Evolutionary conservation across 2,329 filamentous ascomycete genomes (phyloP).

Genomic region (Parafenestella ontariensis): DNA sequence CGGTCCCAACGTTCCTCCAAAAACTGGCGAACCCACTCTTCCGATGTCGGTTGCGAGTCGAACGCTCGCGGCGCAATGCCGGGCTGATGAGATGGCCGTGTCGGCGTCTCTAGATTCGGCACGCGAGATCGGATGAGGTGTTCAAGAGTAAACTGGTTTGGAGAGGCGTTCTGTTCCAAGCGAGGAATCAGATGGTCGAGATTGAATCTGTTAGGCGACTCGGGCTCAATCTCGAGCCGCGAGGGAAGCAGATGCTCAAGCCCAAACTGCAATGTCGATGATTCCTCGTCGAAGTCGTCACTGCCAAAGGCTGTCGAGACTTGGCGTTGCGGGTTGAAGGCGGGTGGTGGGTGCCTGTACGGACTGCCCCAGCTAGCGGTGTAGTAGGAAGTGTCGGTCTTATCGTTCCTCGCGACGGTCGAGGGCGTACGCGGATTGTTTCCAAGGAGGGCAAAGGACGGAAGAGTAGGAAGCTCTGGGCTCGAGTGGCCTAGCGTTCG

Average conservation of each 20-base stretch:
- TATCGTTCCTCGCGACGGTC: constrained; percentile 41
- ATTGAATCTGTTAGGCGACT: constrained; percentile 46
- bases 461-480: constrained; percentile 50
- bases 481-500: constrained; percentile 51
- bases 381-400: constrained; percentile 61
- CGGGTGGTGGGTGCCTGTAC: constrained; percentile 71
- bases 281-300: constrained; percentile 49
- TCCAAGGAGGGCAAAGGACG: constrained; percentile 42
- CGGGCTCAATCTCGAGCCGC: constrained; percentile 39
- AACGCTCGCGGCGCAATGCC: constrained; percentile 36
- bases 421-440: constrained; percentile 45
- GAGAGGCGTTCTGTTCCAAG: constrained; percentile 41
- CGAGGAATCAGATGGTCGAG: constrained; percentile 50
- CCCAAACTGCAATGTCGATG: constrained; percentile 47
- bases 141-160: constrained; percentile 47
- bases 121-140: constrained; percentile 49
- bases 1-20: constrained; percentile 73
- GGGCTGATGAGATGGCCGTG: constrained; percentile 23
- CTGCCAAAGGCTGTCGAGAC: constrained; percentile 42
- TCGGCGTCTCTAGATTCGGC: constrained; percentile 37
- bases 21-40: constrained; percentile 87
- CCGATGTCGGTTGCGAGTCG: constrained; percentile 62
- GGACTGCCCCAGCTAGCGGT: constrained; percentile 93
- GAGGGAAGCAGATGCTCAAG: constrained; percentile 49
- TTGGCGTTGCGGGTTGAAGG: constrained; percentile 38